Conservation (phyloP, 305 asterid genomes). For the Withania somnifera region DNA sequence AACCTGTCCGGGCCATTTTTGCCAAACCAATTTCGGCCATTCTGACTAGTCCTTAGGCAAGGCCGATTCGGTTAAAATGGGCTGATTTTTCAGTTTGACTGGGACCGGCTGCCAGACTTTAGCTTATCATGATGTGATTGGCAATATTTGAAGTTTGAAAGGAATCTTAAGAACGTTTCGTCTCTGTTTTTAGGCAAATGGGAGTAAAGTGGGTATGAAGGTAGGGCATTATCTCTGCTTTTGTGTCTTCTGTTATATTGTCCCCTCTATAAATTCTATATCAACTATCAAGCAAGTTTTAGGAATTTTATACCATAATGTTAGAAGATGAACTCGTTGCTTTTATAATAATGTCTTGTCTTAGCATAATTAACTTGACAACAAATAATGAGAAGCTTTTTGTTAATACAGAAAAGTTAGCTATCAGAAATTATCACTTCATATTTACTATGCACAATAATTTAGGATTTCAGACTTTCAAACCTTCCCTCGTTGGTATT, state of each 20-base stretch:
- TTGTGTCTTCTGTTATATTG: not conserved
- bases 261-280: not conserved
- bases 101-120: too few species aligned
- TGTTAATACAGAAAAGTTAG: not conserved
- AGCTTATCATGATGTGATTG: not conserved
- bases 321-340: not conserved
- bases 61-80: too few species aligned
- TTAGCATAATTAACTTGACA: not conserved
- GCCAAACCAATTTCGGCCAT: too few species aligned
- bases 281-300: not conserved
- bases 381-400: not conserved
- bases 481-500: not conserved
- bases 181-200: conserved; percentile 10
- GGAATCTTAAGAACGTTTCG: conserved; percentile 1
- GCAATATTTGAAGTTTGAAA: not conserved
- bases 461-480: not conserved
- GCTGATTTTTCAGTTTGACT: too few species aligned
- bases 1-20: too few species aligned
- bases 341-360: not conserved
- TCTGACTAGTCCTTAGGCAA: too few species aligned
- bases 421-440: not conserved
- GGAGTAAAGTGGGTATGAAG: conserved; percentile 24
- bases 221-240: conserved; percentile 15
- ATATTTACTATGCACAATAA: not conserved
- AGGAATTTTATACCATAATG: not conserved